Conservation (phyloP, 1,284 basidiomycete species). For the Moesziomyces sp. region DNA sequence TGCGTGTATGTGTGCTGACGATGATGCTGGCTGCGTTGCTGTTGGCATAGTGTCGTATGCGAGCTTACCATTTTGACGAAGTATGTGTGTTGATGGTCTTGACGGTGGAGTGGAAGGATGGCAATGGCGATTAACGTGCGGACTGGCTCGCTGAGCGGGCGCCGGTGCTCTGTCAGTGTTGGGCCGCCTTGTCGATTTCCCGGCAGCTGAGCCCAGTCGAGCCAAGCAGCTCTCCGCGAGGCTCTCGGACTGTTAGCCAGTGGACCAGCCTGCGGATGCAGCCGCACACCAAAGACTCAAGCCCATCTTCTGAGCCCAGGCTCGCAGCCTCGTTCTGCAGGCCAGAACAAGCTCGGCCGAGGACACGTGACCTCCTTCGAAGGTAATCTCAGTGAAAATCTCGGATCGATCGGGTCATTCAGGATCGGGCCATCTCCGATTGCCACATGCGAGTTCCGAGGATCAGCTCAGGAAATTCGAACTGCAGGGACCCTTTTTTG, state of each 20-base stretch:
- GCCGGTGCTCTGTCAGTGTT: background rate
- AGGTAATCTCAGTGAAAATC: too few relatives aligned
- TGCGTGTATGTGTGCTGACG: slow-evolving; percentile 2
- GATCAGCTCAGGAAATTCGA: too few relatives aligned
- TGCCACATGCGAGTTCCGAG: too few relatives aligned
- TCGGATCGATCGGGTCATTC: too few relatives aligned
- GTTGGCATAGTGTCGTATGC: slow-evolving; percentile 9
- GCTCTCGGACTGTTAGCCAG: slow-evolving; percentile 1
- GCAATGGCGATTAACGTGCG: slow-evolving; percentile 10
- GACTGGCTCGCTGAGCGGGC: too few relatives aligned
- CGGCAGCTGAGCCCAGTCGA: too few relatives aligned
- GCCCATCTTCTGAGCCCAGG: slow-evolving; percentile 2
- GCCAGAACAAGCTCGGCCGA: slow-evolving; percentile 6
- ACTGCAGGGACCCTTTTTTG: too few relatives aligned
- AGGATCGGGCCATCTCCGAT: too few relatives aligned
- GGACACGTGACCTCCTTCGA: background rate
- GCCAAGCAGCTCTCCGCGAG: too few relatives aligned
- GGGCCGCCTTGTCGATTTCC: background rate
- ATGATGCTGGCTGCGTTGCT: slow-evolving; percentile 25
- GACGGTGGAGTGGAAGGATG: slow-evolving; percentile 44
- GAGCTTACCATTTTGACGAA: slow-evolving; percentile 53
- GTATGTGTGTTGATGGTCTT: slow-evolving; percentile 51
- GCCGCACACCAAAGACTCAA: too few relatives aligned
- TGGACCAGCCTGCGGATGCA: too few relatives aligned
- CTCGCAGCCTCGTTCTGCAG: background rate